Evolutionary conservation across 2,329 filamentous ascomycete genomes (phyloP).

Genomic region (Rhexocercosporidium sp.): DNA sequence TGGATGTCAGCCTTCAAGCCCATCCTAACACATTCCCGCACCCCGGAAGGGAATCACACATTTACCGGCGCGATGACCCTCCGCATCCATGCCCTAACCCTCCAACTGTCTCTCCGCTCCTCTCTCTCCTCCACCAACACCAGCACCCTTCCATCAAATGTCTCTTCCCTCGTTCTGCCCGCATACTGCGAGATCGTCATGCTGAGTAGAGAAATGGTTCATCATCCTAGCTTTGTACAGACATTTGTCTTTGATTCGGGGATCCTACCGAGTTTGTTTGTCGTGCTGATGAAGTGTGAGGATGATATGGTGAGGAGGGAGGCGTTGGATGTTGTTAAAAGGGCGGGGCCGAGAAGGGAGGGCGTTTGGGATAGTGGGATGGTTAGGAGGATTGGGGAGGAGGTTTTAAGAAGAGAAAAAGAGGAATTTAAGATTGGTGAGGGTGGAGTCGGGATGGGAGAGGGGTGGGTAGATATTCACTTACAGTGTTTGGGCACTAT

Average conservation of each 20-base stretch:
- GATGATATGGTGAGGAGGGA: slow-evolving; percentile 22
- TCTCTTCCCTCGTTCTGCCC: slow-evolving; percentile 16
- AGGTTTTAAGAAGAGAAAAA: slow-evolving; percentile 2
- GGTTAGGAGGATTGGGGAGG: slow-evolving; percentile 19
- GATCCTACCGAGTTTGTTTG: slow-evolving; percentile 25
- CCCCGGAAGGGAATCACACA: slow-evolving; percentile 17
- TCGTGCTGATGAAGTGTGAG: slow-evolving; percentile 24
- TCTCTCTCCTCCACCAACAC: no score
- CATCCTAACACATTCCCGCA: slow-evolving; percentile 24
- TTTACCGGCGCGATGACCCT: slow-evolving; percentile 26
- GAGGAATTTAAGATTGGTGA: background rate
- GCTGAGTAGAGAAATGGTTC: background rate
- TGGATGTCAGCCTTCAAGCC: slow-evolving; percentile 31
- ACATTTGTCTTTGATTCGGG: slow-evolving; percentile 31
- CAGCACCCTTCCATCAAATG: background rate
- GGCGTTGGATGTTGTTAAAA: slow-evolving; percentile 26
- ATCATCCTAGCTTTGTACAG: slow-evolving; percentile 15
- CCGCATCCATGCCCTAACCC: slow-evolving; percentile 29
- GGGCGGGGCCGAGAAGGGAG: slow-evolving; percentile 26
- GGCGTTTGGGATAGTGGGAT: slow-evolving; percentile 30
- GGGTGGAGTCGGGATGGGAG: background rate
- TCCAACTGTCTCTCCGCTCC: slow-evolving; percentile 16
- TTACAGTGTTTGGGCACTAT: slow-evolving; percentile 9
- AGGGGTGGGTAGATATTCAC: slow-evolving; percentile 5
- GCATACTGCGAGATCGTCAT: slow-evolving; percentile 16